Evolutionary conservation across 495 filamentous ascomycete species (phyloP), one percentile per base, ranked within the genome.

Genomic region (Amphirosellinia nigrospora): DNA sequence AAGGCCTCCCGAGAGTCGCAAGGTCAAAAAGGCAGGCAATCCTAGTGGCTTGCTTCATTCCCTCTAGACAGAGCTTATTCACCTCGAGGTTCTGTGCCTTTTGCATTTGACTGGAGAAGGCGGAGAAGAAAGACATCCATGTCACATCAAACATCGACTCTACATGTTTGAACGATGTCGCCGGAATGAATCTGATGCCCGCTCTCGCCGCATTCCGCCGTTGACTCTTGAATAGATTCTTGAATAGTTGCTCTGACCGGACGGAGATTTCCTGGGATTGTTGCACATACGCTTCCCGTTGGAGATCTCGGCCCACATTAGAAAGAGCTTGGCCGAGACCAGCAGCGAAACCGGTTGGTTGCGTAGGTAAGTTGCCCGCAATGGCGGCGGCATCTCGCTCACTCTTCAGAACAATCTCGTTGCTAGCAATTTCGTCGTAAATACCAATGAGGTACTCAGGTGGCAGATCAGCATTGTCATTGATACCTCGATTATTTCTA

Each of bases 91-190:
- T 96, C 64, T 96, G 91, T 0, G 93, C 92, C 76, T 95, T 93
- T 74, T 97, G 95, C 80, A 94, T 94, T 68, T 94, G 89, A 34
- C 92, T 94, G 4, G 96, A 97, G 32, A 98, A 85, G 0, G 93
- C 93, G 11, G 94, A 97, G 75, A 98, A 90, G 81, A 97, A 97
- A 23, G 95, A 96, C 95, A 98, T 99, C 96, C 96, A 99, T 0
- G 93, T 96, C 19, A 97, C 94, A 72, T 98, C 94, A 73, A 99
- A 99, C 95, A 99, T 99, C 3, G 96, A 94, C 0, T 96, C 96
- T 61, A 97, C 91, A 80, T 99, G 96, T 71, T 92, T 94, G 77
- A 92, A 94, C 0, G 94, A 97, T 1, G 93, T 93, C 1, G 96
- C 96, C 15, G 93, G 90, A 70, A 98, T 96, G 78, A 94, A 99